Evolutionary conservation across 495 filamentous ascomycete species (phyloP), one percentile per base, ranked within the genome.

Genomic region (Lasiosphaeris hirsuta): DNA sequence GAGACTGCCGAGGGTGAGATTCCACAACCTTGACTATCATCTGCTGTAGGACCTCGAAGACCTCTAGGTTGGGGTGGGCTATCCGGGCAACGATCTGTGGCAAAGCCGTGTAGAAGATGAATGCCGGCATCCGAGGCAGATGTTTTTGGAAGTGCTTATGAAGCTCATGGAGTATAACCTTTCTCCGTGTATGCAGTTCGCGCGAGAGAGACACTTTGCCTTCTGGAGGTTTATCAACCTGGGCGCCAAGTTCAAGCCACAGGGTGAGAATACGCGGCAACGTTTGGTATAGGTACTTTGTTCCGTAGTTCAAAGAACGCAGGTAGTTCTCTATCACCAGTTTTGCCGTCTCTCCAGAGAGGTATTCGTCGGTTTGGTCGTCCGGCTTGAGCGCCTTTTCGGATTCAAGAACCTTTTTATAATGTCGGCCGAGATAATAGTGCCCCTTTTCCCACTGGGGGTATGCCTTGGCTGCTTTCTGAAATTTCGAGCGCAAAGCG

Each of bases 341-440:
- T 69, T 90, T 95, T 7, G 90, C 86, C 0, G 81, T 86, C 67
- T 97, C 92, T 23, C 95, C 94, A 13, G 77, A 88, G 37, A 84
- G 56, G 51, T 79, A 85, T 34, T 72, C 65, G 34, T 82, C 76
- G 2, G 68, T 76, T 64, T 84, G 82, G 35, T 81, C 90, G 11
- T 82, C 80, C 37, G 83, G 78, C 8, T 86, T 84, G 42, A 96
- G 82, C 8, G 79, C 77, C 67, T 89, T 93, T 66, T 97, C 90
- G 0, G 89, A 88, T 62, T 97, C 92, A 15, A 96, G 78, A 13
- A 97, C 81, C 67, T 97, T 99, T 68, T 96, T 96, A 78, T 97
- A 99, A 71, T 97, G 90, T 55, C 92, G 93, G 10, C 94, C 94
- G 14, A 99, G 81, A 71, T 97, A 96, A 70, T 97, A 97, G 69